A percentile compares a stretch with the other conserved stretches of the same genome.
Evolutionary conservation across 2,329 filamentous ascomycete genomes (phyloP).

Genomic region (Cladophialophora carrionii): DNA sequence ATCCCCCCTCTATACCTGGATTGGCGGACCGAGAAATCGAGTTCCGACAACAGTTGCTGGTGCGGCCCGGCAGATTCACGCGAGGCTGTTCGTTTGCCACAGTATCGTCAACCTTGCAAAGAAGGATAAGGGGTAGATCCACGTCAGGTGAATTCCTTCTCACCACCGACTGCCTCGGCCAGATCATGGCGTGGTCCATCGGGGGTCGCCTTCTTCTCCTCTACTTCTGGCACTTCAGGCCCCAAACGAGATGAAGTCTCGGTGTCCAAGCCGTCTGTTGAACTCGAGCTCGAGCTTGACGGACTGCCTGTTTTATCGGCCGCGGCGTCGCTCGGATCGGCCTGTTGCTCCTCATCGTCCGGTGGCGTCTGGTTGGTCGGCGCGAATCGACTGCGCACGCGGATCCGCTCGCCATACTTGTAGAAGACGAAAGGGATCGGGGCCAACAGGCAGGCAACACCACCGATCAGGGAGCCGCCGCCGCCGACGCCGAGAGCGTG

Average conservation of each 20-base stretch:
- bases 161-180: not conserved
- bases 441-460: constrained; percentile 51
- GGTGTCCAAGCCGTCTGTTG: not conserved
- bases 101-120: not conserved
- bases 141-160: not conserved
- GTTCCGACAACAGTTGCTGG: not conserved
- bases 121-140: not conserved
- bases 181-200: constrained; percentile 1
- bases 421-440: constrained; percentile 53
- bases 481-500: constrained; percentile 52
- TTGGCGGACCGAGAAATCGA: not conserved
- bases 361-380: constrained; percentile 29
- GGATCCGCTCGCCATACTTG: constrained; percentile 48
- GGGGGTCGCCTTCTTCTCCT: constrained; percentile 1
- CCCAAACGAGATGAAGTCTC: not conserved
- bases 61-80: not conserved
- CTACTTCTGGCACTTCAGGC: not conserved
- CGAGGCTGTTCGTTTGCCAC: not conserved
- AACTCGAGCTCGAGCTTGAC: constrained; percentile 18
- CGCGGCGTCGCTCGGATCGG: not conserved
- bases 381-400: constrained; percentile 55
- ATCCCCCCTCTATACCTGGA: not conserved
- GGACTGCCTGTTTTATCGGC: not conserved
- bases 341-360: constrained; percentile 31
- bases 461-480: constrained; percentile 52